A percentile compares a stretch with the other conserved stretches of the same genome.
Conservation (phyloP, 148 eudicot genomes). For the Selenicereus undatus region DNA sequence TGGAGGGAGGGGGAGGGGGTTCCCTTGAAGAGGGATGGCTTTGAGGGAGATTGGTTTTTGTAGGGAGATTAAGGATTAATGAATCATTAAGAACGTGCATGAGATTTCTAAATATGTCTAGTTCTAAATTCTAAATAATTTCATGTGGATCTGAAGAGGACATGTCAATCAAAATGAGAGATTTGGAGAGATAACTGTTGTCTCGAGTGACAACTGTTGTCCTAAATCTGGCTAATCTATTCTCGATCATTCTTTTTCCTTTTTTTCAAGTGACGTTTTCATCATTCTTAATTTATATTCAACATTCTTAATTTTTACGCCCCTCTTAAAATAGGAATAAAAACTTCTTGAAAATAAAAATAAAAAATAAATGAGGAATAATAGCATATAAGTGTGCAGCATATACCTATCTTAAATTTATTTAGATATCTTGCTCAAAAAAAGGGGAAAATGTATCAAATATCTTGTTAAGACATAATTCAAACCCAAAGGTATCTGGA, state of each 20-base stretch:
- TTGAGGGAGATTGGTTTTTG: constrained; percentile 1
- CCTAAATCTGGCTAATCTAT: background rate
- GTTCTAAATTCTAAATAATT: constrained; percentile 27
- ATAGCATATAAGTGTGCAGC: too few species aligned
- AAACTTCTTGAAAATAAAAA: too few species aligned
- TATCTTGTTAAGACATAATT: too few species aligned
- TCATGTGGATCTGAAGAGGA: constrained; percentile 42
- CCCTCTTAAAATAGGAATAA: too few species aligned
- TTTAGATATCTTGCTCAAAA: too few species aligned
- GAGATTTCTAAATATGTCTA: constrained; percentile 6
- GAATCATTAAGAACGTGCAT: background rate
- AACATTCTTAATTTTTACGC: too few species aligned
- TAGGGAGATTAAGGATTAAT: background rate
- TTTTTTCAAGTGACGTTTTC: too few species aligned
- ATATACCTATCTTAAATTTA: too few species aligned
- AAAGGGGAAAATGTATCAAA: too few species aligned
- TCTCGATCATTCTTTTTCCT: background rate
- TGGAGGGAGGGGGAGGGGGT: background rate
- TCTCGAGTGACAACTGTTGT: background rate
- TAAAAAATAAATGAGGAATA: too few species aligned
- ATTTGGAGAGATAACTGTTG: background rate
- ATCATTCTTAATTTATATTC: too few species aligned
- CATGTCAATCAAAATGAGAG: constrained; percentile 17
- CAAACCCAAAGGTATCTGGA: too few species aligned
- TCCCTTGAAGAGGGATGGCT: background rate